Conservation (phyloP, 208 protist genomes). For the Leishmania amazonensis region DNA sequence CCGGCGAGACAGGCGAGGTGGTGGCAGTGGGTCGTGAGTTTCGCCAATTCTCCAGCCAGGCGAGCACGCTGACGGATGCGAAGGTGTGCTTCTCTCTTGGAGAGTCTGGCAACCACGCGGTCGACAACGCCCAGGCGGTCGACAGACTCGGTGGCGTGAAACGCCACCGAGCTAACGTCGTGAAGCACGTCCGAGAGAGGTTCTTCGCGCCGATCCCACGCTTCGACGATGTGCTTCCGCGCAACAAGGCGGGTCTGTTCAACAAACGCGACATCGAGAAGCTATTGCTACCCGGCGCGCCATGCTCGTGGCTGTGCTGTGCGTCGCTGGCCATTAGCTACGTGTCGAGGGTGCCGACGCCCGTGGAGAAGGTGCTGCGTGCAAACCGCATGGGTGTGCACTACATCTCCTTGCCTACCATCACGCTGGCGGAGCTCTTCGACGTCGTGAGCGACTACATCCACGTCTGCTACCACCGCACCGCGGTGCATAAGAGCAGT, state of each 20-base stretch:
- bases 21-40: conserved; percentile 15
- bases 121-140: conserved; percentile 27
- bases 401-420: conserved; percentile 71
- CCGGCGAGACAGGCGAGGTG: conserved; percentile 1
- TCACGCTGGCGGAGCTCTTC: conserved; percentile 88
- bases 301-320: conserved; percentile 84
- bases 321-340: conserved; percentile 79
- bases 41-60: conserved; percentile 1
- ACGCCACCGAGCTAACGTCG: conserved; percentile 37
- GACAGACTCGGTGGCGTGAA: conserved; percentile 32
- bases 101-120: not conserved
- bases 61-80: conserved; percentile 1
- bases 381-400: conserved; percentile 84
- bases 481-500: conserved; percentile 18
- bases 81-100: not conserved
- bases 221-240: conserved; percentile 37
- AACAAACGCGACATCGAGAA: conserved; percentile 43
- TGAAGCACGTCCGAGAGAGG: conserved; percentile 43
- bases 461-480: conserved; percentile 60
- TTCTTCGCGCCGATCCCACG: conserved; percentile 68
- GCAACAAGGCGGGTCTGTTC: conserved; percentile 22
- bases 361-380: conserved; percentile 82
- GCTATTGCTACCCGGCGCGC: conserved; percentile 52
- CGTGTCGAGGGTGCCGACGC: conserved; percentile 62
- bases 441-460: conserved; percentile 84